Base-by-base conservation (phyloP, 176 grass and related monocot species). In the Dactylis glomerata region DNA sequence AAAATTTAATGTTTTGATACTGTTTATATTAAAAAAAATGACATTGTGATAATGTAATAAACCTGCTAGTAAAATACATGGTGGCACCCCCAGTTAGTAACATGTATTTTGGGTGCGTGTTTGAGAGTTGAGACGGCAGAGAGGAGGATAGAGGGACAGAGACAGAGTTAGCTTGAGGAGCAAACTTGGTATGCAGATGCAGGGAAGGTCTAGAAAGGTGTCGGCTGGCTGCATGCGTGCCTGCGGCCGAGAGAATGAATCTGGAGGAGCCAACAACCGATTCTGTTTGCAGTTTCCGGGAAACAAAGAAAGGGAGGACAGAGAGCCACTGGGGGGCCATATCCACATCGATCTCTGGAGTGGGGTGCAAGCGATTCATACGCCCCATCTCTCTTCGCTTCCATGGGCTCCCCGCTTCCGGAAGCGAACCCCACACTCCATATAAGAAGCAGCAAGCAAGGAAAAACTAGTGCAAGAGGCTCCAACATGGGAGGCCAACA, bases 341-440 rank as follows among this genome's bases (percentile, higher is more conserved):
- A 77, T 82, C 73, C 51, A 50, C 88, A 51, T 70, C 4, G 79
- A 86, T 86, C 4, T 72, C 22, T 74, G 47, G 89, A 87, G 89
- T 90, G 56, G 56, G 66, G 80, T 90, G 80, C 79, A 90, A 90
- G 88, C 84, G 84, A 90, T 71, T 26, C 38, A 71, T 45, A 12
- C 68, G 5, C 8, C 27, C 27, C 59, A 63, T 0, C 59, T 64
- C 59, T 64, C 31, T 34, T 30, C 7, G 28, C 58, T 15, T 61
- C 27, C 0, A 4, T 14, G 12, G 58, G 26, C 3, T 58, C 23
- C 0, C 20, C 50, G n/a, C n/a, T n/a, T 56, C 34, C 34, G 34
- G 44, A 5, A 2, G 34, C 3, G 54, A 59, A 28, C 56, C 56
- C 24, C 15, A 64, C 27, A 17, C 61, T 64, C 61, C 27, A 28